These are phyloP conservation scores for Epithemia pelagica DNA, from an alignment of 108 stramenopile species.

Conservation along the genomic window DNA sequence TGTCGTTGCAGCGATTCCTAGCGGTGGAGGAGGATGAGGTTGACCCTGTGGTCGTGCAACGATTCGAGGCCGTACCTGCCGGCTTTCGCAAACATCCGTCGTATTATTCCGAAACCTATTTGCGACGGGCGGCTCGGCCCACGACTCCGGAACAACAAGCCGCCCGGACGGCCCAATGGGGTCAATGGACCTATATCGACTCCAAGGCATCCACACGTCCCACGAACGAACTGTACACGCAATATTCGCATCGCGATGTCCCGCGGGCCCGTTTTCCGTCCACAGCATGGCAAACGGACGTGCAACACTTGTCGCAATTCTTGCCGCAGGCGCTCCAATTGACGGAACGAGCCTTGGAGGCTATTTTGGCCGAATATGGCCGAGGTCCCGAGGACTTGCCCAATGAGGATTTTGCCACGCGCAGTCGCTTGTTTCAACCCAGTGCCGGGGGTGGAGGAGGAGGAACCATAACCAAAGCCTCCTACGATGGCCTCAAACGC, in stretches of 20 bases:
- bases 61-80: background rate
- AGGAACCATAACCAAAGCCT: slow-evolving; percentile 54
- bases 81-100: slow-evolving; percentile 1
- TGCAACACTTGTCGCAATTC: slow-evolving; percentile 48
- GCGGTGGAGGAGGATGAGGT: too few relatives aligned
- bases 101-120: background rate
- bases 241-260: slow-evolving; percentile 45
- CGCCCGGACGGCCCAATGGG: slow-evolving; percentile 23
- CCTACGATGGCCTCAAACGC: slow-evolving; percentile 49
- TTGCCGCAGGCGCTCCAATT: slow-evolving; percentile 45
- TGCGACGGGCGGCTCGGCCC: background rate
- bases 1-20: too few relatives aligned
- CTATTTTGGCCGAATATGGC: slow-evolving; percentile 70
- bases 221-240: slow-evolving; percentile 15
- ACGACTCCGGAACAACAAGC: background rate
- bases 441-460: slow-evolving; percentile 11
- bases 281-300: slow-evolving; percentile 62
- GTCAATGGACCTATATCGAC: slow-evolving; percentile 21
- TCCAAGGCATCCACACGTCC: slow-evolving; percentile 2
- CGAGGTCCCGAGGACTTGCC: background rate
- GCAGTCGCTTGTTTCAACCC: slow-evolving; percentile 9
- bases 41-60: background rate
- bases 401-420: slow-evolving; percentile 2
- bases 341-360: slow-evolving; percentile 57
- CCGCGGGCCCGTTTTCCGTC: slow-evolving; percentile 29